Base-by-base conservation (phyloP, 495 filamentous ascomycete species). In the Penicillium longicatenatum region DNA sequence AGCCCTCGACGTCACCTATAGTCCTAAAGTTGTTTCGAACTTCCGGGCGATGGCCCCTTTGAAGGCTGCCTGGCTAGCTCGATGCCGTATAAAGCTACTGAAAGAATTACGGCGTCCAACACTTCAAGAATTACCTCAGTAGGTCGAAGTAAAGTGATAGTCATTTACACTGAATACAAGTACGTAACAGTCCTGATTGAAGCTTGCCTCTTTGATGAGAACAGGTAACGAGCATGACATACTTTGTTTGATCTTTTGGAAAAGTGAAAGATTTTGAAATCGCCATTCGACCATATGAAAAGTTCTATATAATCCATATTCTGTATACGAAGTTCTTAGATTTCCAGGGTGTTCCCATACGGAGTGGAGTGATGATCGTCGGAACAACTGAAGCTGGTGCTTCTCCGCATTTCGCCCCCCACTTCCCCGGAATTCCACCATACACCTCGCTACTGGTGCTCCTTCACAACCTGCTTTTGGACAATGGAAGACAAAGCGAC, bases 391-490 rank as follows among this genome's bases (percentile, higher is more conserved):
- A 24, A 26, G 20, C 53, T 39, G 37, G 43, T 3, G 22, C 51
- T 60, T 55, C 58, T 55, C 58, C 52, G 58, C 58, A 60, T 56
- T 55, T 42, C 33, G 16, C 19, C 52, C 50, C 57, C 46, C 52
- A 50, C 45, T 60, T 60, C 52, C 58, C 58, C 58, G 37, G 46
- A 50, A 47, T 41, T 24, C 39, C 22, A 20, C 52, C 52, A 60
- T 52, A 47, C 31, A 52, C 22, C 31, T 53, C 43, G n/a, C 24
- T 16, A 35, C 12, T 12, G 9, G 17, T 45, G 7, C 37, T n/a
- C 20, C 41, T 11, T 46, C 45, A 29, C 43, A 20, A 16, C 16
- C 37, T 30, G 21, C 12, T 19, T 17, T 17, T 20, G 29, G 41
- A 30, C n/a, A 29, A 31, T 50, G 45, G 45, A 50, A 26, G 14